Evolutionary conservation across 306 rosid species (phyloP).

Genomic region (Vigna hirtella): DNA sequence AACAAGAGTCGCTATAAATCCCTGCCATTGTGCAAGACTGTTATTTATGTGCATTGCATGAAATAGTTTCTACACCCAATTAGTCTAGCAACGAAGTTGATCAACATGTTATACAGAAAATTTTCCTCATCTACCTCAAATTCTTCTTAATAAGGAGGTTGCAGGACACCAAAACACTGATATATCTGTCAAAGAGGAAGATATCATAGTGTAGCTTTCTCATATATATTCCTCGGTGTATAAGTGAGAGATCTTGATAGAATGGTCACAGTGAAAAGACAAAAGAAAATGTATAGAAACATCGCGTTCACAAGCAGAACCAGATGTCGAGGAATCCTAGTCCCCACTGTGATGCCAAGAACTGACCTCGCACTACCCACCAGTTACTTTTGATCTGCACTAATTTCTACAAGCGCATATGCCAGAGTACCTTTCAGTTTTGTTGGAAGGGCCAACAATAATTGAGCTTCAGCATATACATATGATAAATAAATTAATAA

Average conservation of each 20-base stretch:
- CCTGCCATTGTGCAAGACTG: neutral
- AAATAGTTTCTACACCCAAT: neutral
- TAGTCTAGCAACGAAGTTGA: neutral
- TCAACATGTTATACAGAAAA: neutral
- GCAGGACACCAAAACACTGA: slow-evolving; percentile 10
- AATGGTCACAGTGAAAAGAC: neutral
- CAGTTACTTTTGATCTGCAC: neutral
- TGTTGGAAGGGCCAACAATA: slow-evolving; percentile 16
- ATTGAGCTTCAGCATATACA: slow-evolving; percentile 37
- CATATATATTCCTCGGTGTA: neutral
- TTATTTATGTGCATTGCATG: neutral
- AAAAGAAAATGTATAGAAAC: neutral
- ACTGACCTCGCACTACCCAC: slow-evolving; percentile 44
- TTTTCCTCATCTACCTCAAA: neutral
- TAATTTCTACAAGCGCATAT: slow-evolving; percentile 15
- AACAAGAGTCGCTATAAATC: neutral
- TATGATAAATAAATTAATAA: too few species aligned
- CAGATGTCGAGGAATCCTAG: slow-evolving; percentile 33
- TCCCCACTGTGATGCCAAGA: slow-evolving; percentile 49
- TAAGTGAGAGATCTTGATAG: slow-evolving; percentile 18
- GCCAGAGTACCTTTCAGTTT: slow-evolving; percentile 10
- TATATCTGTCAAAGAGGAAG: neutral
- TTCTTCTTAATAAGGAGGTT: slow-evolving; percentile 1
- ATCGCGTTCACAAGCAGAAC: slow-evolving; percentile 9
- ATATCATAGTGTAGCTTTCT: slow-evolving; percentile 3